Percentiles rank a stretch among this genome's conserved stretches.
Evolutionary conservation across 192 early-diverging fungal species (phyloP).

Genomic region (Umbelopsis isabellina): DNA sequence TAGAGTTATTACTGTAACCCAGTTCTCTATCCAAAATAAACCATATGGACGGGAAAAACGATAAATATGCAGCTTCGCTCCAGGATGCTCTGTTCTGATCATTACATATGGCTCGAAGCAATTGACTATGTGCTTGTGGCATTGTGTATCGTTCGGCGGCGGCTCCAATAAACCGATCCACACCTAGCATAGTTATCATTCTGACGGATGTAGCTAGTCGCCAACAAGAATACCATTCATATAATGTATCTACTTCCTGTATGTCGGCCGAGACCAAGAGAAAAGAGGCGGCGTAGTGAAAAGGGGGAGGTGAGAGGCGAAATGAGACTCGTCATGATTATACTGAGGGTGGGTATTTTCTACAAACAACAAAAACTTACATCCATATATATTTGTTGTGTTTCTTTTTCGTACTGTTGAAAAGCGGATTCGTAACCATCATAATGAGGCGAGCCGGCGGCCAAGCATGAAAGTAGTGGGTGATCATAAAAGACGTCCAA

Average conservation of each 20-base stretch:
- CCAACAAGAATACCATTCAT: slow-evolving; percentile 20
- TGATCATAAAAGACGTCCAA: slow-evolving; percentile 27
- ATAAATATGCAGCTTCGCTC: slow-evolving; percentile 9
- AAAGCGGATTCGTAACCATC: slow-evolving; percentile 4
- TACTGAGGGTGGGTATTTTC: too few species aligned
- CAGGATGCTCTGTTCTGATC: slow-evolving; percentile 14
- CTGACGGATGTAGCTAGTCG: slow-evolving; percentile 4
- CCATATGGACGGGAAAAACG: slow-evolving; percentile 9
- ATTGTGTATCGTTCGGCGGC: neutral
- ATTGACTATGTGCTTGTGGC: neutral
- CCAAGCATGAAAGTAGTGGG: slow-evolving; percentile 5
- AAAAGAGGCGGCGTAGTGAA: neutral
- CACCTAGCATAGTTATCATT: slow-evolving; percentile 5
- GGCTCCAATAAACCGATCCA: neutral
- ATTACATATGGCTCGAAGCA: slow-evolving; percentile 9
- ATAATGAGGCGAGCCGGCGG: neutral
- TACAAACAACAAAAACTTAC: neutral
- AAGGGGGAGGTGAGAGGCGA: too few species aligned
- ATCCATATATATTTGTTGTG: neutral
- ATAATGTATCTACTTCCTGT: slow-evolving; percentile 1
- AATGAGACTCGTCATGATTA: too few species aligned
- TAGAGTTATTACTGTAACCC: neutral
- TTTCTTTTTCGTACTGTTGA: slow-evolving; percentile 11
- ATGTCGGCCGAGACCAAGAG: neutral
- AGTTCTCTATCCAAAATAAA: slow-evolving; percentile 1